These are phyloP conservation scores for Golovinomyces cichoracearum DNA, from an alignment of 2,329 filamentous ascomycete genomes.

Conservation along the genomic window DNA sequence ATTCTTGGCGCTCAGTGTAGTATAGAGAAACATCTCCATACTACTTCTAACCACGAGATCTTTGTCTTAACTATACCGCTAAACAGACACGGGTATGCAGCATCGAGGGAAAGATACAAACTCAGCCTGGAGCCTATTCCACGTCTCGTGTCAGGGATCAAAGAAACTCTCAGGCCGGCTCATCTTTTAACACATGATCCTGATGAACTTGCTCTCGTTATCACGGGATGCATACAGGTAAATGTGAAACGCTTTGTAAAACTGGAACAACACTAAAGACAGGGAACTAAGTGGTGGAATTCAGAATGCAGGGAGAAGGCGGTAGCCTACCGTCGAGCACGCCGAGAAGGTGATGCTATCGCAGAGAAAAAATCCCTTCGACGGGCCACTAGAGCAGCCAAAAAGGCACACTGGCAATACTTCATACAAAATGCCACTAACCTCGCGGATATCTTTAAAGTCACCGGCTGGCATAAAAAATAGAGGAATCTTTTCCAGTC, in stretches of 20 bases:
- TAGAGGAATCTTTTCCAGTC: neutral
- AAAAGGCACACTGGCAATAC: neutral
- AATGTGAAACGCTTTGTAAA: neutral
- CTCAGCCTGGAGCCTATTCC: neutral
- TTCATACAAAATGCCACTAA: neutral
- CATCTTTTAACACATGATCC: neutral
- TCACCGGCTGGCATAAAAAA: neutral
- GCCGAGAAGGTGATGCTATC: neutral
- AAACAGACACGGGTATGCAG: neutral
- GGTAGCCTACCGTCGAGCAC: neutral
- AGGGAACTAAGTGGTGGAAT: neutral
- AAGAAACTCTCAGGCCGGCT: neutral
- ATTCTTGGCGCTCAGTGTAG: neutral
- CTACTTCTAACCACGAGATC: neutral
- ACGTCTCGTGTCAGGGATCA: neutral
- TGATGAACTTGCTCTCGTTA: neutral
- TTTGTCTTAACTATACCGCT: neutral
- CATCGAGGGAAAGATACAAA: neutral
- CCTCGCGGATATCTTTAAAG: neutral
- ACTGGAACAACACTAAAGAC: neutral
- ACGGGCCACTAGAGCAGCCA: neutral
- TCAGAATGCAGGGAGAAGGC: neutral
- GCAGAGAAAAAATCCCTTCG: neutral
- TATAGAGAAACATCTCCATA: neutral
- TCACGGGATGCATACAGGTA: neutral